Evolutionary conservation across 805 yeast species (phyloP).

Genomic region (Suhomyces faveliae): DNA sequence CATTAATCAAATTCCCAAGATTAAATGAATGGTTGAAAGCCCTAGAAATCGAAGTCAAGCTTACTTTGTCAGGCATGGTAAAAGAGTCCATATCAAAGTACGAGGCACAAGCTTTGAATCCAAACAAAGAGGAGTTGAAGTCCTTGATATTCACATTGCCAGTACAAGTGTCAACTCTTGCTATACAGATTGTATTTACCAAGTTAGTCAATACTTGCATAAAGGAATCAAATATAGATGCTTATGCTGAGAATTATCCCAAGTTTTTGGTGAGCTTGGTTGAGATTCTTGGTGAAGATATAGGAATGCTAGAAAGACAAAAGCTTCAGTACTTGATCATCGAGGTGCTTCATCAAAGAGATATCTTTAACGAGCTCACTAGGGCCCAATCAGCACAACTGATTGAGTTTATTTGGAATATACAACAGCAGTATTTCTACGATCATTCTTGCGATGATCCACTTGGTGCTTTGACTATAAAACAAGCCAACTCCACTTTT

Average conservation of each 20-base stretch:
- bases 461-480: constrained; percentile 39
- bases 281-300: constrained; percentile 14
- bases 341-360: constrained; percentile 62
- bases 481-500: constrained; percentile 52
- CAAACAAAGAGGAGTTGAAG: constrained; percentile 3
- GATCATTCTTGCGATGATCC: constrained; percentile 21
- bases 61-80: constrained; percentile 43
- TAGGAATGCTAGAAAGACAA: constrained; percentile 31
- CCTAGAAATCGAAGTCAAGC: constrained; percentile 54
- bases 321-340: constrained; percentile 62
- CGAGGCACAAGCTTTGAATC: background rate
- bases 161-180: constrained; percentile 54
- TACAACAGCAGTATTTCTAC: constrained; percentile 51
- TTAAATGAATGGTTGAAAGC: constrained; percentile 61
- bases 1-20: constrained; percentile 38
- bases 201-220: constrained; percentile 32
- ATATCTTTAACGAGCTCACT: constrained; percentile 26
- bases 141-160: constrained; percentile 45
- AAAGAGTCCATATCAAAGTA: constrained; percentile 24
- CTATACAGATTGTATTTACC: constrained; percentile 61
- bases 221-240: background rate
- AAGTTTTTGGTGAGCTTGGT: constrained; percentile 29
- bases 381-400: constrained; percentile 9
- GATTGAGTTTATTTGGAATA: constrained; percentile 44
- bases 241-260: constrained; percentile 5